A percentile compares a stretch with the other conserved stretches of the same genome.
These are phyloP conservation scores for Cercospora sp. DNA, from an alignment of 2,329 filamentous ascomycete species.

Conservation along the genomic window DNA sequence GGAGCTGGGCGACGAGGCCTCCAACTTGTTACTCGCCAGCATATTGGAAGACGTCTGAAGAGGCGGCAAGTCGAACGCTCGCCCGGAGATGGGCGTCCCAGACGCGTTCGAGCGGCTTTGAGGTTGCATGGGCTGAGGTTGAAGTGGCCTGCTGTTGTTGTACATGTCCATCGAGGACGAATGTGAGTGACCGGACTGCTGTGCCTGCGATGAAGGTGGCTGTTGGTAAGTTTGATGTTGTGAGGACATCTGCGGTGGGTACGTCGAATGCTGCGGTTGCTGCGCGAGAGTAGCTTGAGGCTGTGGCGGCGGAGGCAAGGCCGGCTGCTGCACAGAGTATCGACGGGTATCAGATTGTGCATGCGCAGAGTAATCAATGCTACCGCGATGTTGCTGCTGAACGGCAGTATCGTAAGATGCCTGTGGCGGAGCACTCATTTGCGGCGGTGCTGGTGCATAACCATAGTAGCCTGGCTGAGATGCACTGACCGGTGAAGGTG, in stretches of 20 bases:
- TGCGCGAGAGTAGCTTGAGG: conserved; percentile 37
- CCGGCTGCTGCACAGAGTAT: conserved; percentile 43
- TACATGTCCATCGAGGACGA: conserved; percentile 27
- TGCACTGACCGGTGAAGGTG: conserved; percentile 32
- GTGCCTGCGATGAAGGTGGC: conserved; percentile 23
- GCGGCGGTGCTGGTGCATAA: conserved; percentile 40
- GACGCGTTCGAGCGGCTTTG: conserved; percentile 29
- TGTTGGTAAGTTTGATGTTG: conserved; percentile 36
- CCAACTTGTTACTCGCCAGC: conserved; percentile 38
- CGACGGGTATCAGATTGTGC: conserved; percentile 42
- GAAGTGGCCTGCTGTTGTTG: conserved; percentile 25
- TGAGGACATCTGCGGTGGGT: conserved; percentile 26
- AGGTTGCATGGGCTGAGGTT: conserved; percentile 32
- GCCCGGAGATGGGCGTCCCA: conserved; percentile 25
- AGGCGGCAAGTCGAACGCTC: conserved; percentile 41
- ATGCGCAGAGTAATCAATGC: conserved; percentile 42
- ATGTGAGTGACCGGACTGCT: conserved; percentile 25
- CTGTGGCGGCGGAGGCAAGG: conserved; percentile 37
- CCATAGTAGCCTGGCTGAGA: conserved; percentile 43
- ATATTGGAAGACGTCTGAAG: conserved; percentile 40
- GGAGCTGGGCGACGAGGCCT: conserved; percentile 49
- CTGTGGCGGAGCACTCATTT: conserved; percentile 40
- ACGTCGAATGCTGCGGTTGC: conserved; percentile 38
- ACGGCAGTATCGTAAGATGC: conserved; percentile 24
- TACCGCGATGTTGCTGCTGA: conserved; percentile 40